phyloP scores from a whole-genome alignment of 768 basidiomycete genomes.

The Leucocoprinus leucothites region DNA sequence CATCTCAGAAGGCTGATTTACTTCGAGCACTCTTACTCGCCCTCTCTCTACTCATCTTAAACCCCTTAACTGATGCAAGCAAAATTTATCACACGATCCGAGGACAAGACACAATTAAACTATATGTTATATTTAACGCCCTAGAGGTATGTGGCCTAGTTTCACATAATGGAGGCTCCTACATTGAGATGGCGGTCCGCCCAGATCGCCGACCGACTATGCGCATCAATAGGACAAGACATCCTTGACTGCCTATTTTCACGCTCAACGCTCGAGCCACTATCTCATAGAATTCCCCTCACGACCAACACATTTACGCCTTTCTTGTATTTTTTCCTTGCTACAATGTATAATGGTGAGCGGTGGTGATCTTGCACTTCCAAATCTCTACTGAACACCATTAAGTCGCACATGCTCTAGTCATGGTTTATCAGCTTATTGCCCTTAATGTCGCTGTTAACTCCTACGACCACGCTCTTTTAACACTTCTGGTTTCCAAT shows the following conservation, averaged over 20 bases:
- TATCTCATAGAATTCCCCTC: slow-evolving; percentile 60
- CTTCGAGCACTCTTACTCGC: slow-evolving; percentile 76
- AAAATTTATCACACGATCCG: slow-evolving; percentile 98
- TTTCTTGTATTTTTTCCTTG: slow-evolving; percentile 79
- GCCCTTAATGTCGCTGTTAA: slow-evolving; percentile 97
- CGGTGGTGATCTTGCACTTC: slow-evolving; percentile 6
- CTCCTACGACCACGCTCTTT: slow-evolving; percentile 92
- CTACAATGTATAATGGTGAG: slow-evolving; percentile 80
- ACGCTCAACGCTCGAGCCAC: slow-evolving; percentile 76
- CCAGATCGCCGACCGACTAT: slow-evolving; percentile 92
- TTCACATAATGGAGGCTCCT: neutral
- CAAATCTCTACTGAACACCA: neutral
- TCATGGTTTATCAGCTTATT: slow-evolving; percentile 94
- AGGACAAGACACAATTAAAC: slow-evolving; percentile 97
- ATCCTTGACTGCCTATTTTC: slow-evolving; percentile 96
- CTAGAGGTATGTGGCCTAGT: slow-evolving; percentile 67
- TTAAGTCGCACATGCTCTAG: slow-evolving; percentile 83
- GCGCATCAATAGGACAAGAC: slow-evolving; percentile 96
- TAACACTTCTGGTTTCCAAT: slow-evolving; percentile 93
- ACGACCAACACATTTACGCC: slow-evolving; percentile 72
- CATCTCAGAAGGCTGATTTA: slow-evolving; percentile 91
- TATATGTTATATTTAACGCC: slow-evolving; percentile 99
- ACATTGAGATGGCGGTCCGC: neutral
- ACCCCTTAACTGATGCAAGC: slow-evolving; percentile 88
- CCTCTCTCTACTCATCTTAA: slow-evolving; percentile 68